Base-by-base conservation (phyloP, 306 rosid species). In the Datisca glomerata region DNA sequence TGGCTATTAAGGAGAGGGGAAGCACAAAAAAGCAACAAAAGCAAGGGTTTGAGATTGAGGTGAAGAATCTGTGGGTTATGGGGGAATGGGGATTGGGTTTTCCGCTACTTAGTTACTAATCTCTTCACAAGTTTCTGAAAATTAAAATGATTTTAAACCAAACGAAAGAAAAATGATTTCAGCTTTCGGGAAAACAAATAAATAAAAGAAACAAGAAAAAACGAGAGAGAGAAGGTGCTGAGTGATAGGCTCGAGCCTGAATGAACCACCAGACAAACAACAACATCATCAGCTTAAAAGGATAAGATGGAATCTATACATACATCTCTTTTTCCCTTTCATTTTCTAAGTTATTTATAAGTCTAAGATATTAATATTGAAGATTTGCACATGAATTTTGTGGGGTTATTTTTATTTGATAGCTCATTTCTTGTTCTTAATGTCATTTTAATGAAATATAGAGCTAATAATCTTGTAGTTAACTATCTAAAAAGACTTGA, bases 251-350 rank as follows among this genome's bases (percentile, higher is more conserved):
- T 14, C 43, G 17, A n/a, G 17, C 43, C 15, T 17, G 18, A 38
- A 38, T 15, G 43, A 38, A 38, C 9, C 19, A 38, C 7, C 43
- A 38, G 43, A 0, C 4, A 31, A 38, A 17, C 43, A 38, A 38
- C 3, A 5, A 38, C 15, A n/a, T n/a, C 18, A 7, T 6, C 14
- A 12, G 6, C 17, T 6, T 2, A 35, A 13, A 35, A 10, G 12
- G 42, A 37, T 37, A 37, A 37, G 42, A 15, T 37, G 42, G 41
- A 36, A 36, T 36, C 9, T 36, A 2, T 36, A 36, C n/a, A n/a
- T n/a, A n/a, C n/a, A n/a, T n/a, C n/a, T n/a, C n/a, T n/a, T n/a
- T n/a, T n/a, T n/a, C n/a, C n/a, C n/a, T n/a, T n/a, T n/a, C n/a
- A n/a, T n/a, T n/a, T n/a, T n/a, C n/a, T n/a, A n/a, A n/a, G n/a